These are phyloP conservation scores for Trichosporon coremiiforme DNA, from an alignment of 1,284 basidiomycete species.

Conservation along the genomic window DNA sequence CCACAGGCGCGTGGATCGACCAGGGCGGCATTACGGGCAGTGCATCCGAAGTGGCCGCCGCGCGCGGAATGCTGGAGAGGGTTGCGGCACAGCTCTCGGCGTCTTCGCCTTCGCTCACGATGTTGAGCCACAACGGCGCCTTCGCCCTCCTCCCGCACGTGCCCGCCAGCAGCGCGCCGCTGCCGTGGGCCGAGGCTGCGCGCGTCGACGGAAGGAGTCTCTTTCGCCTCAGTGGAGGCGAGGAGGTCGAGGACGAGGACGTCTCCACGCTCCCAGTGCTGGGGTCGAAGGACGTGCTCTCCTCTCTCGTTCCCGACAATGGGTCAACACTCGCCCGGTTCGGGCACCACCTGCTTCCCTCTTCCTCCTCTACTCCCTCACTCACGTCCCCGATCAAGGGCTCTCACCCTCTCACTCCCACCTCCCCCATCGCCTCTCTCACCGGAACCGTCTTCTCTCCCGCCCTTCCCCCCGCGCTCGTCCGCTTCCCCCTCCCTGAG, in stretches of 20 bases:
- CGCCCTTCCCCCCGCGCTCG: constrained; percentile 29
- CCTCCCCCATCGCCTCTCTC: constrained; percentile 10
- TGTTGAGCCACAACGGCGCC: neutral
- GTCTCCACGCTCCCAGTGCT: constrained; percentile 11
- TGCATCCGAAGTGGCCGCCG: neutral
- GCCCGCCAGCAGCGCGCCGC: constrained; percentile 19
- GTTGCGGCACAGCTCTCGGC: neutral
- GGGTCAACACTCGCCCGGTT: constrained; percentile 12
- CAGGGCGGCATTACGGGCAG: neutral
- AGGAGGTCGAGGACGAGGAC: constrained; percentile 16
- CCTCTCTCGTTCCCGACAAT: neutral
- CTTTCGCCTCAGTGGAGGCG: constrained; percentile 25
- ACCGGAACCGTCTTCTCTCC: constrained; percentile 26
- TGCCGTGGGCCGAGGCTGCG: constrained; percentile 25
- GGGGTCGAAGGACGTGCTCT: neutral
- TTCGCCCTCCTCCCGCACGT: constrained; percentile 24
- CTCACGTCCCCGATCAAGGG: constrained; percentile 23
- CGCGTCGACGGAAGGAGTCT: constrained; percentile 15
- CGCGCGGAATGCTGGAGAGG: neutral
- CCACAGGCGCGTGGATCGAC: constrained; percentile 12
- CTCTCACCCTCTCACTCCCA: constrained; percentile 9
- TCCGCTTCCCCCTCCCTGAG: constrained; percentile 24
- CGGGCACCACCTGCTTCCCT: constrained; percentile 25
- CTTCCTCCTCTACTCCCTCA: neutral
- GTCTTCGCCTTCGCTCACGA: neutral